Conservation (phyloP, 192 early-diverging fungal genomes). For the Cladochytrium replicatum region DNA sequence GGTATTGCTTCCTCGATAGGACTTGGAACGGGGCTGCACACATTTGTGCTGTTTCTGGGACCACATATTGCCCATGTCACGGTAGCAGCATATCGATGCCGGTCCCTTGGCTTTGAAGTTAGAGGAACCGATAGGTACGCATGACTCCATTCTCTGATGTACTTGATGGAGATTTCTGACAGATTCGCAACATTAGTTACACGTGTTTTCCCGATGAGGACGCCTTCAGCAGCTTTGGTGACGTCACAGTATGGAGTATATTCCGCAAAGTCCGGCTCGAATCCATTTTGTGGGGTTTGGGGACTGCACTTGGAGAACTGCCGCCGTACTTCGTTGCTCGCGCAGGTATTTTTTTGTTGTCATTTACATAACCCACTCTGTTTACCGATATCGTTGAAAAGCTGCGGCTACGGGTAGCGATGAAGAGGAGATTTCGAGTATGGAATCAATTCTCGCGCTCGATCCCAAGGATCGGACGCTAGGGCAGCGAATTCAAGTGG, state of each 20-base stretch:
- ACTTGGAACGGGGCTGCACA: slow-evolving; percentile 88
- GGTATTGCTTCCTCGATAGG: slow-evolving; percentile 87
- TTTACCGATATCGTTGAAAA: slow-evolving; percentile 2
- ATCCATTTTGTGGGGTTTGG: slow-evolving; percentile 85
- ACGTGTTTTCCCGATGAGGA: slow-evolving; percentile 1
- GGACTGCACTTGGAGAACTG: slow-evolving; percentile 86
- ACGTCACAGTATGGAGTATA: slow-evolving; percentile 51
- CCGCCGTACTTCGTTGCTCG: slow-evolving; percentile 93
- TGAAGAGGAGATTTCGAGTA: slow-evolving; percentile 25
- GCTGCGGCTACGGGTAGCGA: slow-evolving; percentile 34
- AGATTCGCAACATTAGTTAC: background rate
- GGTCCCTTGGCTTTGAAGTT: slow-evolving; percentile 60
- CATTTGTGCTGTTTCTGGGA: slow-evolving; percentile 88
- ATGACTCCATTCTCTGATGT: too few relatives aligned
- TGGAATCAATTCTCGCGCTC: slow-evolving; percentile 37
- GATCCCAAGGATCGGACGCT: slow-evolving; percentile 40
- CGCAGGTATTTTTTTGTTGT: slow-evolving; percentile 44
- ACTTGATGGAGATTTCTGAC: background rate
- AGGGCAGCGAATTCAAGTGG: slow-evolving; percentile 57
- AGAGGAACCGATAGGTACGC: slow-evolving; percentile 51
- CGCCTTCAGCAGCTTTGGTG: slow-evolving; percentile 17
- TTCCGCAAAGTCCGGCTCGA: slow-evolving; percentile 63
- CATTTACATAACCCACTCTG: background rate
- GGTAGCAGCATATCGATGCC: slow-evolving; percentile 73
- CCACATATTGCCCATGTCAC: slow-evolving; percentile 90